phyloP scores from a whole-genome alignment of 2,329 filamentous ascomycete genomes.

The Venturia effusa region DNA sequence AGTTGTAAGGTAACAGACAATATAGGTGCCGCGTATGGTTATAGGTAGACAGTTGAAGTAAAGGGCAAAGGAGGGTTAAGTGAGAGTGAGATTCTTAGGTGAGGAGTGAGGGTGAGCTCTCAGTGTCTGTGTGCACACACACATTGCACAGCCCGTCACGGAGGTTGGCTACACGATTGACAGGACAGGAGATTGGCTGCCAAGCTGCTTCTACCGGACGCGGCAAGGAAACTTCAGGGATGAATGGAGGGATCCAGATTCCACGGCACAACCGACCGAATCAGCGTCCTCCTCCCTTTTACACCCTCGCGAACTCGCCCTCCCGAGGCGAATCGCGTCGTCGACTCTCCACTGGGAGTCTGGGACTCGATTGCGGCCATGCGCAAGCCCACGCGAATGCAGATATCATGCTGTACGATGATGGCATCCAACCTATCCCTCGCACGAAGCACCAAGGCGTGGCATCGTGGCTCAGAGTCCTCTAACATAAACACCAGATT shows the following conservation, averaged over 20 bases:
- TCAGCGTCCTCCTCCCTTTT: not conserved
- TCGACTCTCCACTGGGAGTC: no score
- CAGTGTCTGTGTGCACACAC: no score
- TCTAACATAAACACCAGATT: not conserved
- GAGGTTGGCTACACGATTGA: no score
- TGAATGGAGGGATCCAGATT: not conserved
- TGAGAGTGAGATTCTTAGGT: not conserved
- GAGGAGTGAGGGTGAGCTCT: not conserved
- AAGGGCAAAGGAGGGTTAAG: slow-evolving; percentile 1
- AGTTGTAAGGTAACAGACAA: not conserved
- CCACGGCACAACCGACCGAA: not conserved
- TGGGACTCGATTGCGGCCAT: not conserved
- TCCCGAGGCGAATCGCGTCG: not conserved
- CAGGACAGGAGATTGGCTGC: not conserved
- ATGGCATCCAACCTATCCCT: not conserved
- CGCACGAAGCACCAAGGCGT: not conserved
- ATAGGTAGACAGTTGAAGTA: not conserved
- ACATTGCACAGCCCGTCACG: not conserved
- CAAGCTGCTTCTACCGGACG: not conserved
- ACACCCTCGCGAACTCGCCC: not conserved
- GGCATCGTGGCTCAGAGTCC: not conserved
- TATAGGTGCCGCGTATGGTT: not conserved
- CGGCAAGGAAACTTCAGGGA: not conserved
- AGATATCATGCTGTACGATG: not conserved
- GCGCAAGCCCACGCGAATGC: not conserved